Percentiles rank a stretch among this genome's conserved stretches.
Conservation (phyloP, 1,284 basidiomycete species). For the Thelephora terrestris region DNA sequence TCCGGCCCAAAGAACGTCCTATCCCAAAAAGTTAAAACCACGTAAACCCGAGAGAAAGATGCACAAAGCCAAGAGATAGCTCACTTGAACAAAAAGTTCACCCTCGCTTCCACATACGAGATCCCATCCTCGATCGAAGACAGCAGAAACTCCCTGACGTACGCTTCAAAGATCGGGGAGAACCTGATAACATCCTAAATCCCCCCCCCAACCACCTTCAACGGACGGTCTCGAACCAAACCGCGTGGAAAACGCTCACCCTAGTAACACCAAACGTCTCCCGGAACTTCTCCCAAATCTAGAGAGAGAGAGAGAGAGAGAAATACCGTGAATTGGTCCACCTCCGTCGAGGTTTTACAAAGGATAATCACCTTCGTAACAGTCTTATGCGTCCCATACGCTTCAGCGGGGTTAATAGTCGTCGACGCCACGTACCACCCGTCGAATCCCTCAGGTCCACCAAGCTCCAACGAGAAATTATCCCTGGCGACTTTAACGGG, state of each 20-base stretch:
- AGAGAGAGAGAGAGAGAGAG: not conserved
- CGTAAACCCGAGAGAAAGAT: not conserved
- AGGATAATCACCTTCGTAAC: conserved; percentile 39
- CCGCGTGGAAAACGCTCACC: conserved; percentile 26
- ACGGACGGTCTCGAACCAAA: not conserved
- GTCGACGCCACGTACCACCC: conserved; percentile 47
- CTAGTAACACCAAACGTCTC: conserved; percentile 38
- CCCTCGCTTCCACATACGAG: conserved; percentile 59
- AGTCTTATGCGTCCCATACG: conserved; percentile 62
- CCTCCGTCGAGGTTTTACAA: too few relatives aligned
- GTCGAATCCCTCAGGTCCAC: conserved; percentile 57
- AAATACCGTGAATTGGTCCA: not conserved
- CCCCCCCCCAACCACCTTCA: not conserved
- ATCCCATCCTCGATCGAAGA: conserved; percentile 65
- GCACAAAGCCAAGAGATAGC: conserved; percentile 5
- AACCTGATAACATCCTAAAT: conserved; percentile 42
- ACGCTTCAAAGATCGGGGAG: conserved; percentile 45
- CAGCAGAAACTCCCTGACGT: conserved; percentile 51
- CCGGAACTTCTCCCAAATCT: conserved; percentile 68
- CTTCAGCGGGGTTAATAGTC: conserved; percentile 57
- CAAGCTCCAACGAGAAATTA: conserved; percentile 38
- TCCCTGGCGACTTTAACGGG: conserved; percentile 41
- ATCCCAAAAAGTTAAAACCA: not conserved
- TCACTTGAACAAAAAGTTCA: conserved; percentile 57
- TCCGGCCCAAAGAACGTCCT: conserved; percentile 43